Percentiles rank a stretch among this genome's conserved stretches.
Conservation (phyloP, 768 basidiomycete species). For the Lanmaoa pseudosensibilis region DNA sequence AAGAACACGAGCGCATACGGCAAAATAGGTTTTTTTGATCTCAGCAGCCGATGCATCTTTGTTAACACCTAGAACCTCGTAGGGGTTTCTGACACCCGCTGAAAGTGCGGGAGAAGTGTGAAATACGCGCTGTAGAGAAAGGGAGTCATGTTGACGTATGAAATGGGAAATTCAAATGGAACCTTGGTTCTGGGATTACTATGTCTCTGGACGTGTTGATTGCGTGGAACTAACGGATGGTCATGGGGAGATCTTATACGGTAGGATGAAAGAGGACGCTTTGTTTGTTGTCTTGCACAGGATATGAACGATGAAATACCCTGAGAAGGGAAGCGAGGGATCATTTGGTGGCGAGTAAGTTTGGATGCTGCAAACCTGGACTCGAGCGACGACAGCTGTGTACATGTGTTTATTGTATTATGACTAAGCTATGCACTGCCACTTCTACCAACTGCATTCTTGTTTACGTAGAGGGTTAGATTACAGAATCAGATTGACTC, state of each 20-base stretch:
- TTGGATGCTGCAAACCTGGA: background rate
- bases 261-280: constrained; percentile 39
- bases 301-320: constrained; percentile 54
- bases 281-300: constrained; percentile 44
- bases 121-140: constrained; percentile 59
- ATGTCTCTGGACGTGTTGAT: constrained; percentile 17
- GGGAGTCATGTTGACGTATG: constrained; percentile 21
- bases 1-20: constrained; percentile 52
- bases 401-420: constrained; percentile 20
- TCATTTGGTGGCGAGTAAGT: constrained; percentile 40
- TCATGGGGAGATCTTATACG: constrained; percentile 39
- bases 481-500: too few relatives aligned
- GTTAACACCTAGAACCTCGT: constrained; percentile 84
- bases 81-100: constrained; percentile 76
- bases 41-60: constrained; percentile 81
- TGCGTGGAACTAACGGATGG: constrained; percentile 14
- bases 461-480: too few relatives aligned
- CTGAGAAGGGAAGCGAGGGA: constrained; percentile 49
- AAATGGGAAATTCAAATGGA: constrained; percentile 14
- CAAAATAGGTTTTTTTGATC: constrained; percentile 97
- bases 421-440: constrained; percentile 22
- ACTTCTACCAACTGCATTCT: background rate
- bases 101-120: constrained; percentile 61
- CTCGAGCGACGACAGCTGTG: background rate
- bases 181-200: constrained; percentile 43